phyloP scores from a whole-genome alignment of 1,284 basidiomycete species.

The Ustilago sp. region DNA sequence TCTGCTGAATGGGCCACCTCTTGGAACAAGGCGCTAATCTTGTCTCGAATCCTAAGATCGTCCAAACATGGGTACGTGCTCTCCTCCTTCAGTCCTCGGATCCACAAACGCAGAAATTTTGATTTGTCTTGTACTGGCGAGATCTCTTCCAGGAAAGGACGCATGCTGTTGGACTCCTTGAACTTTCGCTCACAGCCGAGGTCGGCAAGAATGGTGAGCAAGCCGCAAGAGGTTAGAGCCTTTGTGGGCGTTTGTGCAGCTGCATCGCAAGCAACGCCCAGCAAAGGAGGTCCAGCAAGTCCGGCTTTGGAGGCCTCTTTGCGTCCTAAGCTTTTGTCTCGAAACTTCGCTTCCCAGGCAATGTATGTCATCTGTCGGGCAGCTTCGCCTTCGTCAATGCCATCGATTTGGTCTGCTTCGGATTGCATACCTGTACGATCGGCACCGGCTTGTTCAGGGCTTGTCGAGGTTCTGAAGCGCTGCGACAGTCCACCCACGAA shows the following conservation, averaged over 20 bases:
- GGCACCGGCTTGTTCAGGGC: neutral
- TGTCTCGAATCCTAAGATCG: neutral
- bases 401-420: neutral
- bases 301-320: neutral
- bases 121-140: neutral
- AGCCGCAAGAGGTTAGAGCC: neutral
- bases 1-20: neutral
- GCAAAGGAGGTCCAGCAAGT: neutral
- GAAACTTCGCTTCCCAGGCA: constrained; percentile 13
- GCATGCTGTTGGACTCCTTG: neutral
- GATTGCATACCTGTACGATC: neutral
- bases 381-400: neutral
- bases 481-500: constrained; percentile 8
- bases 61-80: constrained; percentile 5
- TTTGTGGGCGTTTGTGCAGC: neutral
- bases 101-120: neutral
- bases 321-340: neutral
- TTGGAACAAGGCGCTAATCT: neutral
- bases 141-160: neutral
- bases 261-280: neutral
- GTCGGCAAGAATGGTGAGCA: constrained; percentile 2
- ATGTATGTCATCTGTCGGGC: constrained; percentile 13
- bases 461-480: neutral
- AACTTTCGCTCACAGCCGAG: neutral
- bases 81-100: neutral